Base-by-base conservation (phyloP, 768 basidiomycete species). In the Termitomyces sp. region DNA sequence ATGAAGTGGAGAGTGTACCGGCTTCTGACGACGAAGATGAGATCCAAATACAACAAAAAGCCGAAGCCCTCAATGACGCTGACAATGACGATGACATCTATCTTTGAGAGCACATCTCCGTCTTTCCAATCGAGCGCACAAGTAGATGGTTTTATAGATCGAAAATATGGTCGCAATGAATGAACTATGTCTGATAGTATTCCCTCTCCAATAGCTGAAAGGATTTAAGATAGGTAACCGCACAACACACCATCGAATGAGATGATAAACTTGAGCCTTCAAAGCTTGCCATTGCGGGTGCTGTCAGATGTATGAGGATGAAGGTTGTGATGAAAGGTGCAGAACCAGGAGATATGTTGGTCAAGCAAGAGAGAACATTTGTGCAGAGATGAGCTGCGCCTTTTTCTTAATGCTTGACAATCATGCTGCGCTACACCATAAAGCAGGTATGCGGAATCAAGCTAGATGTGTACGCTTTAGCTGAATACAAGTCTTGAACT, bases 111-210 rank as follows among this genome's bases (percentile, higher is more conserved):
- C n/a, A n/a, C n/a, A n/a, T n/a, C n/a, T n/a, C n/a, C n/a, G n/a
- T n/a, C n/a, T n/a, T n/a, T n/a, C n/a, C n/a, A n/a, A n/a, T n/a
- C n/a, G n/a, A n/a, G n/a, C n/a, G n/a, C n/a, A n/a, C n/a, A n/a
- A n/a, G n/a, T n/a, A n/a, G n/a, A n/a, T n/a, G n/a, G n/a, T n/a
- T n/a, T n/a, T n/a, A n/a, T n/a, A n/a, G n/a, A n/a, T n/a, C n/a
- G n/a, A n/a, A n/a, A n/a, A n/a, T n/a, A n/a, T n/a, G n/a, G n/a
- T n/a, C n/a, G n/a, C n/a, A n/a, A n/a, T n/a, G n/a, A n/a, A n/a
- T n/a, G n/a, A n/a, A n/a, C n/a, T n/a, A 57, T 0, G 87, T 89
- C 68, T 94, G 91, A 70, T 95, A 95, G 72, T 92, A 93, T 72
- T 93, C 92, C 55, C 92, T 75, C 10, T 91, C 90, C 13, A 95